Conservation (phyloP, 441 rosid genomes). For the Populus hybrid region DNA sequence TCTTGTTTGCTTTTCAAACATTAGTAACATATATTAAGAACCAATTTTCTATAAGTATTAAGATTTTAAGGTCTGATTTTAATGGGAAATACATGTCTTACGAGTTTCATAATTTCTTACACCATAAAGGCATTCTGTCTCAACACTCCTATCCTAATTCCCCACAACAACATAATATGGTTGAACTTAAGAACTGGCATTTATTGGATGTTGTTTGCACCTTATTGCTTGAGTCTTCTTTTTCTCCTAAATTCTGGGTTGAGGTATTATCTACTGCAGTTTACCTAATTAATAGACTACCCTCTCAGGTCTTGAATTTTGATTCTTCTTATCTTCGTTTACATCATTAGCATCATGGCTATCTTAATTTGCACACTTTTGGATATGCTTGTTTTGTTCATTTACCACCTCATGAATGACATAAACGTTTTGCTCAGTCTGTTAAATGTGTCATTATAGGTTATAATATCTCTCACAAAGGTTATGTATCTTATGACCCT, state of each 20-base stretch:
- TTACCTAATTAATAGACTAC: not conserved
- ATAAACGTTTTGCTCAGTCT: not conserved
- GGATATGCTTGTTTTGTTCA: not conserved
- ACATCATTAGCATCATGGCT: not conserved
- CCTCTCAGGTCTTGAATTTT: not conserved
- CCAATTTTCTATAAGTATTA: not conserved
- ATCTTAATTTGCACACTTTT: not conserved
- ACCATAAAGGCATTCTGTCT: not conserved
- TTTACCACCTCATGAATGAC: not conserved
- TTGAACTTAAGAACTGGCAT: too few relatives aligned
- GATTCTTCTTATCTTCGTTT: not conserved
- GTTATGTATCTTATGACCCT: constrained; percentile 4
- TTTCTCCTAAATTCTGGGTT: not conserved
- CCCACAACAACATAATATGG: not conserved
- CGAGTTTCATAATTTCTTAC: not conserved
- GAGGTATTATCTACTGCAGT: not conserved
- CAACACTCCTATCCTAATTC: not conserved
- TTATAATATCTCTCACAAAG: not conserved
- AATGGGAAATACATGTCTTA: not conserved
- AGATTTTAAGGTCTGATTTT: not conserved
- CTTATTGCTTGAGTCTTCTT: not conserved
- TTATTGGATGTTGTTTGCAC: not conserved
- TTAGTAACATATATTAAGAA: not conserved
- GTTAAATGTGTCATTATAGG: not conserved
- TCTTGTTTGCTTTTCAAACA: not conserved